phyloP scores from a whole-genome alignment of 257 asterid species.

The Ilex asprella region DNA sequence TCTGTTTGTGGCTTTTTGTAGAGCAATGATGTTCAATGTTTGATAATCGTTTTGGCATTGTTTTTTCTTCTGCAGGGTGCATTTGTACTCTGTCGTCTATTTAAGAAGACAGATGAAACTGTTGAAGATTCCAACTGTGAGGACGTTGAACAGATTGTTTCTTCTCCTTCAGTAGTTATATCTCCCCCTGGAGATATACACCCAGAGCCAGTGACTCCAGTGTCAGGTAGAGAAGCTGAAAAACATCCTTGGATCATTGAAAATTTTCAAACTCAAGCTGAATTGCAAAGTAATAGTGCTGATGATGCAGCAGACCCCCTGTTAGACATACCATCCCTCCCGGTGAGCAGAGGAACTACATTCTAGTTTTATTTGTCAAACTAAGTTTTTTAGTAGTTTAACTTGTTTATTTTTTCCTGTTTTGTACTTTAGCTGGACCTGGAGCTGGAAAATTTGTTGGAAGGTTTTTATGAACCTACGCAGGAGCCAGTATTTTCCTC shows the following conservation, averaged over 20 bases:
- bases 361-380: not conserved
- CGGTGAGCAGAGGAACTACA: not conserved
- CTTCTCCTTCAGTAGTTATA: slow-evolving; percentile 37
- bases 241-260: slow-evolving; percentile 21
- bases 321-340: not conserved
- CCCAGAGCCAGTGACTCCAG: slow-evolving; percentile 41
- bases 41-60: too few species aligned
- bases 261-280: slow-evolving; percentile 16
- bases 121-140: slow-evolving; percentile 10
- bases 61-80: slow-evolving; percentile 43
- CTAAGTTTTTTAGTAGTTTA: too few species aligned
- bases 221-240: slow-evolving; percentile 9
- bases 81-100: slow-evolving; percentile 84
- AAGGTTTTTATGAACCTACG: not conserved
- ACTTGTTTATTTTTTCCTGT: not conserved
- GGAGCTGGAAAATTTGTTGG: not conserved
- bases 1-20: too few species aligned
- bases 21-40: too few species aligned
- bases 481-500: not conserved
- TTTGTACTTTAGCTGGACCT: not conserved
- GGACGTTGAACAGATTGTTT: not conserved
- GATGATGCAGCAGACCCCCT: not conserved
- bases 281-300: not conserved
- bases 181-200: slow-evolving; percentile 46
- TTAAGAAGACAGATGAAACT: slow-evolving; percentile 33